Evolutionary conservation across 106 monocot species (phyloP), one percentile per base, ranked within the genome.

Genomic region (Alisma plantagoaquatica): DNA sequence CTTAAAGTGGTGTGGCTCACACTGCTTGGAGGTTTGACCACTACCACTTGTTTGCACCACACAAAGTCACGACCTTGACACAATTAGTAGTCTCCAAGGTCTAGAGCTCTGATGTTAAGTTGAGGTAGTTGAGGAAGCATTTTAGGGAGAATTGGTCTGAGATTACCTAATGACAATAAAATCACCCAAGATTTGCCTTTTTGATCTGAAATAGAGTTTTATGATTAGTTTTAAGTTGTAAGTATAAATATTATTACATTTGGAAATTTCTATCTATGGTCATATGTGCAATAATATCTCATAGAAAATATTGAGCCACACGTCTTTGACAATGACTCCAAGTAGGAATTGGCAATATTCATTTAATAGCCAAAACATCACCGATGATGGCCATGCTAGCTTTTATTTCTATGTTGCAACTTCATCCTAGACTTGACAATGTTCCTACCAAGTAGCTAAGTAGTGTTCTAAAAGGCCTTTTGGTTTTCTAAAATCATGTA

Each of bases 311-410:
- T 15, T 4, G 19, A 46, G 19, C 5, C 18, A 16, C 3, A 26
- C 18, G 86, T 82, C 82, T 87, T 93, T 33, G 92, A 86, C 23
- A 93, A 72, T 26, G 86, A 79, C 12, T 75, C 76, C 3, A 93
- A 51, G 55, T 74, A 93, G 4, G 86, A 68, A 4, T 73, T 41
- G 7, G 92, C 87, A 31, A 93, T 66, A 19, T 93, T 87, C 74
- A 93, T 93, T 59, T 93, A n/a, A n/a, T 87, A 27, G 79, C 79
- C 48, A 93, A 72, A 44, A 68, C 31, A 54, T 77, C 80, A 75
- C 80, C 65, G 46, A 87, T 93, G 43, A 93, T 93, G 18, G 83
- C 83, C 87, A 87, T 83, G 30, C 73, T 83, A 14, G 92, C 92
- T 65, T 93, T 87, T 28, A 87, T 54, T 67, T 55, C 83, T 93